These are phyloP conservation scores for Aquilaria malaccensis DNA, from an alignment of 345 rosid species.

Conservation along the genomic window DNA sequence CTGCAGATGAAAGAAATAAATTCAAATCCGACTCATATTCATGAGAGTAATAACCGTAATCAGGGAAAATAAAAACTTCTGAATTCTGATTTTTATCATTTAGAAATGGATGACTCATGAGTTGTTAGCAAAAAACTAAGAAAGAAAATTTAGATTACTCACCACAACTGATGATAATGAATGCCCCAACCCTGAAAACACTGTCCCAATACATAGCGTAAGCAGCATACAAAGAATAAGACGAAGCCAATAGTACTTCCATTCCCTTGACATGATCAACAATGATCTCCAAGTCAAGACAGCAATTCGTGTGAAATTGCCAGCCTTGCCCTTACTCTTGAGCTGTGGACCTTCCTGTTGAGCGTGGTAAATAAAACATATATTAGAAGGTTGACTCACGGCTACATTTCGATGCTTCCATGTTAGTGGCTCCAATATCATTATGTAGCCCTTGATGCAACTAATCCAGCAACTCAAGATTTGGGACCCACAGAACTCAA, in stretches of 20 bases:
- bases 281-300: slow-evolving; percentile 97
- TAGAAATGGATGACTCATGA: no score
- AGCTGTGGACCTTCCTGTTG: slow-evolving; percentile 88
- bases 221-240: slow-evolving; percentile 82
- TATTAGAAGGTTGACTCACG: background rate
- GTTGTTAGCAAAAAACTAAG: no score
- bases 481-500: no score
- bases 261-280: slow-evolving; percentile 92
- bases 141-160: slow-evolving; percentile 20
- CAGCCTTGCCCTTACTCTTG: slow-evolving; percentile 85
- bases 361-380: slow-evolving; percentile 10
- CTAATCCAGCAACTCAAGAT: no score
- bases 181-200: slow-evolving; percentile 89
- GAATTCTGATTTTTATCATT: no score
- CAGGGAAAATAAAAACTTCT: no score
- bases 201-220: slow-evolving; percentile 67
- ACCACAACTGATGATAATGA: slow-evolving; percentile 92
- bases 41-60: background rate
- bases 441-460: no score
- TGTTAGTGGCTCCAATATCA: no score
- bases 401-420: no score
- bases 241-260: slow-evolving; percentile 98
- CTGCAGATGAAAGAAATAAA: slow-evolving; percentile 40
- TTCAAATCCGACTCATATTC: background rate
- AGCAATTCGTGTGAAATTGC: slow-evolving; percentile 70